Evolutionary conservation across 202 grass and related monocot genomes (phyloP).

Genomic region (Eragrostis tef): DNA sequence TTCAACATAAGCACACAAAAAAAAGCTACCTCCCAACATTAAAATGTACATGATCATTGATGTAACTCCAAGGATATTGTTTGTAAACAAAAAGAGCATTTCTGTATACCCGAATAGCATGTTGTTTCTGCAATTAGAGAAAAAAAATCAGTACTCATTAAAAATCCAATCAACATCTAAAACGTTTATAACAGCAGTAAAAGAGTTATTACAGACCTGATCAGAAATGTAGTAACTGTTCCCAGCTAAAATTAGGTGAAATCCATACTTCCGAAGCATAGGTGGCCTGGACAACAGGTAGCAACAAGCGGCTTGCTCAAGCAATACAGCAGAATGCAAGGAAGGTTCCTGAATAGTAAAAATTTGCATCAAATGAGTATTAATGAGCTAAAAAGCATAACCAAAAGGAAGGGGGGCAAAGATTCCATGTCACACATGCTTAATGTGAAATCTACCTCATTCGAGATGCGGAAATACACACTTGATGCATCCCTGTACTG

Average conservation of each 20-base stretch:
- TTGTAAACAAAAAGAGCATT: constrained; percentile 94
- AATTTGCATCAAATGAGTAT: constrained; percentile 48
- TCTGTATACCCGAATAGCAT: constrained; percentile 89
- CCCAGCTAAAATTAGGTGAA: constrained; percentile 97
- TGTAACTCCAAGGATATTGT: constrained; percentile 94
- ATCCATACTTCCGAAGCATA: constrained; percentile 95
- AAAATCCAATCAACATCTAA: constrained; percentile 30
- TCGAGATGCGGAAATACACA: constrained; percentile 94
- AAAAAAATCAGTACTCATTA: constrained; percentile 32
- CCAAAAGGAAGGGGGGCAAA: constrained; percentile 1
- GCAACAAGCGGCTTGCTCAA: constrained; percentile 93
- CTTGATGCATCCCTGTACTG: constrained; percentile 86
- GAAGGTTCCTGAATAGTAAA: constrained; percentile 75
- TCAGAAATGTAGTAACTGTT: constrained; percentile 88
- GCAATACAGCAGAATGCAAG: constrained; percentile 90
- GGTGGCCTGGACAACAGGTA: constrained; percentile 87
- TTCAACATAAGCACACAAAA: constrained; percentile 16
- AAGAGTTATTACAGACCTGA: constrained; percentile 66
- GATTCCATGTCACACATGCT: constrained; percentile 1
- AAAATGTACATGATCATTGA: constrained; percentile 97
- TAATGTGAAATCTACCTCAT: constrained; percentile 67
- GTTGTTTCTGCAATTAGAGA: constrained; percentile 74
- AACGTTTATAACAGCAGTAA: not conserved
- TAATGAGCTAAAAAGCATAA: constrained; percentile 32
- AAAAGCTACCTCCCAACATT: constrained; percentile 85